A percentile compares a stretch with the other conserved stretches of the same genome.
Evolutionary conservation across 1,139 yeast genomes (phyloP).

Genomic region (Saccharomyces hybrid): DNA sequence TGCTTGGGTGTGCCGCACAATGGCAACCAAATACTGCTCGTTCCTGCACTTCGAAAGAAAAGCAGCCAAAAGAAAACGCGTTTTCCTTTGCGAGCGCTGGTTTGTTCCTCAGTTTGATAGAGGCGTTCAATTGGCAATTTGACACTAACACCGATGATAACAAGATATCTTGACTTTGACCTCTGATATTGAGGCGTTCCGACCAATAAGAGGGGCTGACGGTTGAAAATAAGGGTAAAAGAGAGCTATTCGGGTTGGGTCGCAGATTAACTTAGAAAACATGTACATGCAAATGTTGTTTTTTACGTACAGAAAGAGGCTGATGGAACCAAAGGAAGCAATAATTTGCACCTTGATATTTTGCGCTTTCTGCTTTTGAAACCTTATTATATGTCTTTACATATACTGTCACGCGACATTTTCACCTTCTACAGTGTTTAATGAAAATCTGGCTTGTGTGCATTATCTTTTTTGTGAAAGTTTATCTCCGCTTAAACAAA

Average conservation of each 20-base stretch:
- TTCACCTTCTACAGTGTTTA: neutral
- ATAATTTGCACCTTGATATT: neutral
- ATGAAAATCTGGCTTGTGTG: neutral
- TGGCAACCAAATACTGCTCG: neutral
- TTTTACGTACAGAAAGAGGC: neutral
- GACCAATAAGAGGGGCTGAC: neutral
- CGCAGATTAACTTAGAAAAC: neutral
- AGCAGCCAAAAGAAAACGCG: neutral
- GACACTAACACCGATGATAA: neutral
- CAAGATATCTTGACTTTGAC: neutral
- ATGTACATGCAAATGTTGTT: neutral
- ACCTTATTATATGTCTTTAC: neutral
- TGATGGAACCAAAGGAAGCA: neutral
- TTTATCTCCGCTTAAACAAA: neutral
- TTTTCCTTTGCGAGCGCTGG: neutral
- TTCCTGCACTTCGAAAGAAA: neutral
- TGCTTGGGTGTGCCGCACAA: neutral
- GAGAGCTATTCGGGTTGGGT: neutral
- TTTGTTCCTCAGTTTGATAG: neutral
- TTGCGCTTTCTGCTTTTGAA: neutral
- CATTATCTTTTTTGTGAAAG: slow-evolving; percentile 7
- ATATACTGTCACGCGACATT: neutral
- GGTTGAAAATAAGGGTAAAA: neutral
- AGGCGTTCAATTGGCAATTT: neutral
- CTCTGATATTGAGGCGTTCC: neutral